Conservation (phyloP, 768 basidiomycete genomes). For the Mycena polygramma region DNA sequence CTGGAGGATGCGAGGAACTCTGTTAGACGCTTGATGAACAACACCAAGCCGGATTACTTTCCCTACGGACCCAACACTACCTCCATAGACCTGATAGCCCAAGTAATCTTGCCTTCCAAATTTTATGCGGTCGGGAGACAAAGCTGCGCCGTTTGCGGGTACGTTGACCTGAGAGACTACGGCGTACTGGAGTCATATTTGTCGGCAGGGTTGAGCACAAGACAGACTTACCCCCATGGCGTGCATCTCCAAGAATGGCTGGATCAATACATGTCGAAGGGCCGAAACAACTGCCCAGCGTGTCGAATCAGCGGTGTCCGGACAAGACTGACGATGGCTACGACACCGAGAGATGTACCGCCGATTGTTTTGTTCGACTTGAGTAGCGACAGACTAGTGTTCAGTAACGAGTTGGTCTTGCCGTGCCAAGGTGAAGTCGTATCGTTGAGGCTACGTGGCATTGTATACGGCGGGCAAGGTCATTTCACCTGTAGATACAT, state of each 20-base stretch:
- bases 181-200: background rate
- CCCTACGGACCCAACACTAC: background rate
- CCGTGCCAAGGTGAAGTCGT: background rate
- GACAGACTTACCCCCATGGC: background rate
- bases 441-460: background rate
- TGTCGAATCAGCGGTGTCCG: background rate
- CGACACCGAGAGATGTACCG: background rate
- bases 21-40: background rate
- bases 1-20: background rate
- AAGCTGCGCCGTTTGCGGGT: background rate
- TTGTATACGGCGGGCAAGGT: background rate
- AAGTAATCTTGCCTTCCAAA: background rate
- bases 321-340: background rate
- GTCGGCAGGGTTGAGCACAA: background rate
- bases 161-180: background rate
- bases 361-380: background rate
- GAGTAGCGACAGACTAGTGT: background rate
- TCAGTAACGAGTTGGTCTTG: background rate
- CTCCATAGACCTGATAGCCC: background rate
- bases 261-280: background rate
- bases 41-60: background rate
- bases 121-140: background rate
- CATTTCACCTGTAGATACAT: constrained; percentile 5
- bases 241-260: background rate
- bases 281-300: background rate